Conservation (phyloP, 177 flowering plant genomes). For the Vitis hybrid region DNA sequence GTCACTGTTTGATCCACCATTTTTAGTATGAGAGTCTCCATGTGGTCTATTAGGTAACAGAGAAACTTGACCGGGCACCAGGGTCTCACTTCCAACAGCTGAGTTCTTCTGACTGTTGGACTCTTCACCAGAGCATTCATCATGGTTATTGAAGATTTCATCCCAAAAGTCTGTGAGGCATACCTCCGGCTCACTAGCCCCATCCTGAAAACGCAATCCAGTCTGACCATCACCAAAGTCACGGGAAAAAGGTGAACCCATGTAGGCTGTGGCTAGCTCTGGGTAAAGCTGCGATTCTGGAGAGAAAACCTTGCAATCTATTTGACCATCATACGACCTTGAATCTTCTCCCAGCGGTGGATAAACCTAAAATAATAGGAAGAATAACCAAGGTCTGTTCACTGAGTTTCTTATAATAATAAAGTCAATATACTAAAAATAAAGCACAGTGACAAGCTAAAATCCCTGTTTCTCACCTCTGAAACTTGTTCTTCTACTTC, state of each 20-base stretch:
- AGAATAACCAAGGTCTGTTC: neutral
- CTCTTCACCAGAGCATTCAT: conserved; percentile 29
- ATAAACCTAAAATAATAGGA: conserved; percentile 14
- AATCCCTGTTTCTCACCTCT: conserved; percentile 26
- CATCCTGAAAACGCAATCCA: conserved; percentile 43
- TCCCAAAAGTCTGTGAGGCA: conserved; percentile 33
- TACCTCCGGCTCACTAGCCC: conserved; percentile 41
- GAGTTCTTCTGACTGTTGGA: conserved; percentile 17
- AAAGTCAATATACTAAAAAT: neutral
- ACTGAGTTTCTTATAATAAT: neutral
- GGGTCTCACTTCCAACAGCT: conserved; percentile 14
- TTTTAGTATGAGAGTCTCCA: conserved; percentile 4
- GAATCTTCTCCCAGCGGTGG: conserved; percentile 10
- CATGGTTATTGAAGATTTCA: conserved; percentile 24
- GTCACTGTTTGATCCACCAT: conserved; percentile 9
- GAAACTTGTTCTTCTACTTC: conserved; percentile 25
- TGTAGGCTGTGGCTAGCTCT: conserved; percentile 11
- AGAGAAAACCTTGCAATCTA: conserved; percentile 20
- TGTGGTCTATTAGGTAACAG: conserved; percentile 3
- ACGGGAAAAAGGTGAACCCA: conserved; percentile 42
- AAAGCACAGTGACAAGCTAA: neutral
- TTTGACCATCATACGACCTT: conserved; percentile 8
- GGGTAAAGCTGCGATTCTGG: conserved; percentile 16
- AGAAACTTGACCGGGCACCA: conserved; percentile 9
- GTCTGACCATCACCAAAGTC: conserved; percentile 39